phyloP scores from a whole-genome alignment of 495 filamentous ascomycete genomes.

The Cercophora sp. region DNA sequence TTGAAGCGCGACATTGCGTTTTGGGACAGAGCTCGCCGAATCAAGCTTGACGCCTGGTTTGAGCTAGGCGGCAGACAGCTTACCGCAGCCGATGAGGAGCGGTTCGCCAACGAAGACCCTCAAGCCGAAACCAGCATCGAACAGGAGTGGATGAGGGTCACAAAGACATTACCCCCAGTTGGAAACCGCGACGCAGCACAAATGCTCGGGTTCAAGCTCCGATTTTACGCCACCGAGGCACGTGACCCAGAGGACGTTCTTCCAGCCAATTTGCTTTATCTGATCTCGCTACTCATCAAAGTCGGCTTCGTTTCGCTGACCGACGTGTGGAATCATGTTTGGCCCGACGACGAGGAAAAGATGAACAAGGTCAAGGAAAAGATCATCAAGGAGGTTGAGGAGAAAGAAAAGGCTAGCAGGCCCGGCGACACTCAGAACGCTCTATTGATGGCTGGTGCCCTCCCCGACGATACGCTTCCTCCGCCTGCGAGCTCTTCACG shows the following conservation, averaged over 20 bases:
- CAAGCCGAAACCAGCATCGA: conserved; percentile 49
- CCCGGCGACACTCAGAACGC: conserved; percentile 72
- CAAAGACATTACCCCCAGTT: conserved; percentile 72
- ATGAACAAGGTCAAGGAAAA: conserved; percentile 68
- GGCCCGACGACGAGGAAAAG: conserved; percentile 73
- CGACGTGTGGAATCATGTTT: conserved; percentile 90
- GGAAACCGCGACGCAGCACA: conserved; percentile 92
- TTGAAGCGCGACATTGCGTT: conserved; percentile 68
- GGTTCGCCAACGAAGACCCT: conserved; percentile 41
- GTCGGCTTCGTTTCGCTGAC: conserved; percentile 94
- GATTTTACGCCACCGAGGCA: conserved; percentile 79
- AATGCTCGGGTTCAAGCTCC: conserved; percentile 93
- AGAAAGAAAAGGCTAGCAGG: conserved; percentile 63
- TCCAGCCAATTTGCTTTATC: conserved; percentile 86
- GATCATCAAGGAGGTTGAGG: conserved; percentile 72
- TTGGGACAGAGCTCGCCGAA: conserved; percentile 72
- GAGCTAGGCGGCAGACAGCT: conserved; percentile 66
- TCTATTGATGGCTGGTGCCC: conserved; percentile 80
- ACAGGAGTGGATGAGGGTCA: conserved; percentile 68
- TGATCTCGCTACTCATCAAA: conserved; percentile 90
- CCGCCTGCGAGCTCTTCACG: conserved; percentile 18
- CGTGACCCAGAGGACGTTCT: conserved; percentile 62
- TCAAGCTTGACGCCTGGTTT: conserved; percentile 82
- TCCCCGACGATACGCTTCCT: conserved; percentile 67
- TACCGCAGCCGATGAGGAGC: conserved; percentile 45